These are phyloP conservation scores for Calycina herbarum DNA, from an alignment of 2,329 filamentous ascomycete species.

Conservation along the genomic window DNA sequence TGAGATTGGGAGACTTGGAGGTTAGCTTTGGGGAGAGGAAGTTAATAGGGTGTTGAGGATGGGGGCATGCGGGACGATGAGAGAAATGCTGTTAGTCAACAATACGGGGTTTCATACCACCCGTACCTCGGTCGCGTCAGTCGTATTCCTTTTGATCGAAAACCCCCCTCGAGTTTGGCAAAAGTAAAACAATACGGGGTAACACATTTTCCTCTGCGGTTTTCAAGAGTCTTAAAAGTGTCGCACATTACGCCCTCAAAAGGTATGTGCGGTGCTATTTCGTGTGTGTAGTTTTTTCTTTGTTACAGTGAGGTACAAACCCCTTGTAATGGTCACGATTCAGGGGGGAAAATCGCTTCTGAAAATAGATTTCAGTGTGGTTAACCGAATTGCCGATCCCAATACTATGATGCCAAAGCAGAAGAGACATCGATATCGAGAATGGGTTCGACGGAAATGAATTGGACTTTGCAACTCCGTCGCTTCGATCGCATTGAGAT, in stretches of 20 bases:
- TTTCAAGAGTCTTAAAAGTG: not conserved
- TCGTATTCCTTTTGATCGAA: not conserved
- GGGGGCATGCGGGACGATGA: not conserved
- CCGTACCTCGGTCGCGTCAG: too few species aligned
- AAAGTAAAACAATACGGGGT: not conserved
- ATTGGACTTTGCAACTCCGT: not conserved
- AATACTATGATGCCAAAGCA: not conserved
- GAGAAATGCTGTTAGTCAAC: not conserved
- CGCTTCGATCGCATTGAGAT: not conserved
- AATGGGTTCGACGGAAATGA: not conserved
- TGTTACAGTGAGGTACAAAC: not conserved
- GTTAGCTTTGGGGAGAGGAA: not conserved
- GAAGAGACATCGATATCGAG: not conserved
- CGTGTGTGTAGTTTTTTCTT: not conserved
- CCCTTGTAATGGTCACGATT: not conserved
- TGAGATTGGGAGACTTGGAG: not conserved
- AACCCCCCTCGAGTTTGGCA: not conserved
- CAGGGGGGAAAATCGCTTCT: not conserved
- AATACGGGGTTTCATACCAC: too few species aligned
- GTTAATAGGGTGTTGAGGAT: not conserved
- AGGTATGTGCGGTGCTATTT: not conserved
- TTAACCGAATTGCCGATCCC: not conserved
- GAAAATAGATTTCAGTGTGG: constrained; percentile 3
- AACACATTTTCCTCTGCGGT: not conserved
- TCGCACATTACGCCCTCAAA: not conserved